A percentile compares a stretch with the other conserved stretches of the same genome.
phyloP scores from a whole-genome alignment of 768 basidiomycete species.

The Lactarius trivialis region DNA sequence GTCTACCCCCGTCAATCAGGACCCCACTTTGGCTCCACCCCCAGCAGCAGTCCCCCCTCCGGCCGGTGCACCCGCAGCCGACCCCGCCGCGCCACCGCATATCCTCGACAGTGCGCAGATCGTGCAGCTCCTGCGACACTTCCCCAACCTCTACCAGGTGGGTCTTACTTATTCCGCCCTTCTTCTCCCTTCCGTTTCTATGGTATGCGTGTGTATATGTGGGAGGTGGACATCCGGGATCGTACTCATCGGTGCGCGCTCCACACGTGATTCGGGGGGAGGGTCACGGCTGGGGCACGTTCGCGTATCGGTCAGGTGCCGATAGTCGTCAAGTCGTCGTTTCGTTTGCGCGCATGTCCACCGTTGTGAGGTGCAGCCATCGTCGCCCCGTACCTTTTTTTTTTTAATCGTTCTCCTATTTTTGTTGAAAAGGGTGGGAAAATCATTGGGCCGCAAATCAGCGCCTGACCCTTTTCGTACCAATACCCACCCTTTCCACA shows the following conservation, averaged over 20 bases:
- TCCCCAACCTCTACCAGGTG: slow-evolving; percentile 19
- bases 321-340: not conserved
- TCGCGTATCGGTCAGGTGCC: slow-evolving; percentile 23
- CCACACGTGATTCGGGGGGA: slow-evolving; percentile 20
- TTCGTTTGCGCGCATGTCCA: no score
- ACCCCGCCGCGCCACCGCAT: slow-evolving; percentile 5
- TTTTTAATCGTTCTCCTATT: not conserved
- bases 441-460: not conserved
- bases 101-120: slow-evolving; percentile 14
- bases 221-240: not conserved
- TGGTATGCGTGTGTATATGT: not conserved
- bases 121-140: slow-evolving; percentile 17
- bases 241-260: not conserved
- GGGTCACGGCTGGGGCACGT: slow-evolving; percentile 24
- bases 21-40: slow-evolving; percentile 10
- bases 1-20: slow-evolving; percentile 15
- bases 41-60: not conserved
- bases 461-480: not conserved
- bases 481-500: no score
- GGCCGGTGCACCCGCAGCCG: slow-evolving; percentile 1
- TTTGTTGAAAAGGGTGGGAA: slow-evolving; percentile 19
- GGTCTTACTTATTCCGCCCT: not conserved
- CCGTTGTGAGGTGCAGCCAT: not conserved
- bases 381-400: not conserved
- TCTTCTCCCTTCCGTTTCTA: not conserved